These are phyloP conservation scores for Lachancea lanzarotensis DNA, from an alignment of 805 yeast genomes.

Conservation along the genomic window DNA sequence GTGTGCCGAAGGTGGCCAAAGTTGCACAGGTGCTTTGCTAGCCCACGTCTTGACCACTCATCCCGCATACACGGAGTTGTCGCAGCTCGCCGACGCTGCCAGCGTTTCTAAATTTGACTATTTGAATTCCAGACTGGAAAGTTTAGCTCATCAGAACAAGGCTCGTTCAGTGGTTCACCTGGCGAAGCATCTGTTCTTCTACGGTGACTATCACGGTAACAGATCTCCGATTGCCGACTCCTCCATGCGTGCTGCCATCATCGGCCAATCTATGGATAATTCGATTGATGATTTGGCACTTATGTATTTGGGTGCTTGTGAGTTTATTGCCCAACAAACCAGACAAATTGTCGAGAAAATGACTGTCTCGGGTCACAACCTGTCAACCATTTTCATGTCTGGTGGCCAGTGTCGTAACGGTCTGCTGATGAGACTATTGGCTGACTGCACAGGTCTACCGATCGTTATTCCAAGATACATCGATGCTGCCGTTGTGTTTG, in stretches of 20 bases:
- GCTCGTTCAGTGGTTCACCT: slow-evolving; percentile 71
- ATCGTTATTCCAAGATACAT: slow-evolving; percentile 89
- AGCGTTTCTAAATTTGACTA: slow-evolving; percentile 74
- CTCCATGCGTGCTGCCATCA: slow-evolving; percentile 81
- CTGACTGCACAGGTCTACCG: slow-evolving; percentile 89
- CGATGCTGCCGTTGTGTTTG: slow-evolving; percentile 96
- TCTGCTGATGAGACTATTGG: slow-evolving; percentile 78
- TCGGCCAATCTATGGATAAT: slow-evolving; percentile 88
- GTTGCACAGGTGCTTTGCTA: slow-evolving; percentile 90
- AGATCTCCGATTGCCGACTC: slow-evolving; percentile 98
- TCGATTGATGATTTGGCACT: slow-evolving; percentile 80
- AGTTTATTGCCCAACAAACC: slow-evolving; percentile 95
- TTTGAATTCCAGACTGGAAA: slow-evolving; percentile 68
- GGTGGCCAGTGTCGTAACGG: slow-evolving; percentile 98
- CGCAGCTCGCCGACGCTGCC: slow-evolving; percentile 58
- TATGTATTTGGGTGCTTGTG: slow-evolving; percentile 88
- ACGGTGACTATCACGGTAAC: slow-evolving; percentile 96
- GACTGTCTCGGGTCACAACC: slow-evolving; percentile 70
- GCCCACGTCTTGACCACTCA: slow-evolving; percentile 84
- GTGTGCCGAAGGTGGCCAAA: slow-evolving; percentile 99
- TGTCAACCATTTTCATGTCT: slow-evolving; percentile 74
- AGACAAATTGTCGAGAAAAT: slow-evolving; percentile 87
- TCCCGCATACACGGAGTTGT: slow-evolving; percentile 76
- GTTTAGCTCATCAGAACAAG: slow-evolving; percentile 48
- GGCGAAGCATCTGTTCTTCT: slow-evolving; percentile 81